A percentile compares a stretch with the other conserved stretches of the same genome.
Evolutionary conservation across 495 filamentous ascomycete species (phyloP).

Genomic region (Pseudotulostoma volvatum): DNA sequence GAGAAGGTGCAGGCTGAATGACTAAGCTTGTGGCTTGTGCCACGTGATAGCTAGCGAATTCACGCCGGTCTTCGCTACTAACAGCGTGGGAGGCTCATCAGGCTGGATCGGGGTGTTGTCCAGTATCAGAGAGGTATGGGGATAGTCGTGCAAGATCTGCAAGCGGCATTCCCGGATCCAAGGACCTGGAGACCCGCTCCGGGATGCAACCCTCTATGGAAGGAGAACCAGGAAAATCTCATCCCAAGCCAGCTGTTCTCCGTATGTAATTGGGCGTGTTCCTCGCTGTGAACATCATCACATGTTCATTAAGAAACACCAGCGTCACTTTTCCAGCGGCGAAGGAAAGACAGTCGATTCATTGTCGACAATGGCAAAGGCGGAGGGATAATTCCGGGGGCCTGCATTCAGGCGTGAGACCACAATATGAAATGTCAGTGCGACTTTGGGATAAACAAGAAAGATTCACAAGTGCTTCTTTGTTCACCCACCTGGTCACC

Average conservation of each 20-base stretch:
- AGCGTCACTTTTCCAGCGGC: conserved; percentile 14
- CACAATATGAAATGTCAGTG: no score
- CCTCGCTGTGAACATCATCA: conserved; percentile 26
- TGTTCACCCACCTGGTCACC: no score
- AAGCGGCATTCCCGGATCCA: conserved; percentile 24
- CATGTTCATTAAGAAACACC: conserved; percentile 20
- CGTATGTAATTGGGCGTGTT: conserved; percentile 25
- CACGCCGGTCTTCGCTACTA: conserved; percentile 6
- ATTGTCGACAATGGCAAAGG: conserved; percentile 25
- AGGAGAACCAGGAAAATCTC: conserved; percentile 18
- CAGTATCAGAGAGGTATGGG: conserved; percentile 6
- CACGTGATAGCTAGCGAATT: conserved; percentile 16
- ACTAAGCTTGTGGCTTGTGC: no score
- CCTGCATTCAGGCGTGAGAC: conserved; percentile 33
- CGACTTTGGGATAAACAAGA: no score
- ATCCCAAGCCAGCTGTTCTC: conserved; percentile 23
- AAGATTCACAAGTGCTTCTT: no score
- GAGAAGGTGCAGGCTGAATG: no score
- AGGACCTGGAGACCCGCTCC: conserved; percentile 30
- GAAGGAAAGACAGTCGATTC: conserved; percentile 13
- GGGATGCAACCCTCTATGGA: conserved; percentile 14
- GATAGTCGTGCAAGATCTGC: conserved; percentile 28
- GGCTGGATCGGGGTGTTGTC: conserved; percentile 13
- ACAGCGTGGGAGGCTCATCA: conserved; percentile 10
- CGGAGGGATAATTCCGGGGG: conserved; percentile 23